phyloP scores from a whole-genome alignment of 768 basidiomycete species.

The Lactarius evosmus region DNA sequence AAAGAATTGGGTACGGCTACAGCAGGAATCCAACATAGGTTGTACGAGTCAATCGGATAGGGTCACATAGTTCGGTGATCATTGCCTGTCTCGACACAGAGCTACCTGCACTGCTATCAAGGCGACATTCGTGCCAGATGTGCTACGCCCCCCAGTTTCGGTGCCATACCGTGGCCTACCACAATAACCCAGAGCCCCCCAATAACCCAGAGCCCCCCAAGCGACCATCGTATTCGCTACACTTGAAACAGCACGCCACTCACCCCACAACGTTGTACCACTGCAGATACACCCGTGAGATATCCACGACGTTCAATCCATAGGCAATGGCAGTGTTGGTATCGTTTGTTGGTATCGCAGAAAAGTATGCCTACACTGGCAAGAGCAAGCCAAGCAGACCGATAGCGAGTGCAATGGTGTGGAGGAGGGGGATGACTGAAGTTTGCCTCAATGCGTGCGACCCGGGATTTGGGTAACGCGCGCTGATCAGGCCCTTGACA shows the following conservation, averaged over 20 bases:
- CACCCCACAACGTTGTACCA: constrained; percentile 52
- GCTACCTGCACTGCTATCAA: neutral
- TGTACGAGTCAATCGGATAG: neutral
- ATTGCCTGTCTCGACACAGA: neutral
- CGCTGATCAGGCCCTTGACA: neutral
- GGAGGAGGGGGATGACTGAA: neutral
- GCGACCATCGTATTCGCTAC: neutral
- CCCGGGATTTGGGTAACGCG: neutral
- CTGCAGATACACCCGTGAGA: constrained; percentile 54
- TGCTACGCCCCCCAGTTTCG: too few relatives aligned
- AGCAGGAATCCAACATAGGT: neutral
- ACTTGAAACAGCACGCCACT: neutral
- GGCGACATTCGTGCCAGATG: neutral
- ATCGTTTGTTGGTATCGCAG: constrained; percentile 68
- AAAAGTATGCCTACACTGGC: constrained; percentile 46
- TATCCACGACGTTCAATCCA: constrained; percentile 52
- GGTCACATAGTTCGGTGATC: neutral
- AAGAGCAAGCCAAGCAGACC: constrained; percentile 12
- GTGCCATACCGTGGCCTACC: neutral
- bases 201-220: too few relatives aligned
- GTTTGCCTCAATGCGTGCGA: neutral
- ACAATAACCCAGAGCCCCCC: neutral
- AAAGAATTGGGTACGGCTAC: neutral
- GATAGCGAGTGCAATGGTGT: neutral
- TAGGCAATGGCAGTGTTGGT: constrained; percentile 44